These are phyloP conservation scores for Biscogniauxia marginata DNA, from an alignment of 2,329 filamentous ascomycete species.

Conservation along the genomic window DNA sequence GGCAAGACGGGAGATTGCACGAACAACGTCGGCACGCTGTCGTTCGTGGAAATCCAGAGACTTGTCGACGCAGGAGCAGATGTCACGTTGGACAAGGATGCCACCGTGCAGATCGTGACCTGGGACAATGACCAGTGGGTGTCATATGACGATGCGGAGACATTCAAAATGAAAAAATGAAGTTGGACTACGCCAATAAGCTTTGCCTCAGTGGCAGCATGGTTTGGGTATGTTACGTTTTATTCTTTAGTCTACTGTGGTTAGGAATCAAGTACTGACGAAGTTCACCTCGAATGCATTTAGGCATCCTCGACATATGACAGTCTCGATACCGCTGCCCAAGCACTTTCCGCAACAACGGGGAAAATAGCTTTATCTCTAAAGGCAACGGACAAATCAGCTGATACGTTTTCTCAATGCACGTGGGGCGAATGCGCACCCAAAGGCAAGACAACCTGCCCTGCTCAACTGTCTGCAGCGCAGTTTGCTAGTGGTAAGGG, in stretches of 20 bases:
- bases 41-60: no score
- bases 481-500: background rate
- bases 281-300: no score
- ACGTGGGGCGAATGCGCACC: background rate
- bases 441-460: background rate
- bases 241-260: no score
- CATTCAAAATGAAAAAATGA: no score
- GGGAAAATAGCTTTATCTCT: background rate
- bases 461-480: background rate
- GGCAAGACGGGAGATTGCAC: background rate
- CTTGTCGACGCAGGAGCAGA: no score
- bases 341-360: background rate
- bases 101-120: background rate
- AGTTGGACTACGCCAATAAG: no score
- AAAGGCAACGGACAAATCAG: slow-evolving; percentile 1
- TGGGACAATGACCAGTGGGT: slow-evolving; percentile 8
- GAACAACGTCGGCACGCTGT: no score
- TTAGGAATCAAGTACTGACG: no score
- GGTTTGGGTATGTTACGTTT: no score
- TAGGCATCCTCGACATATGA: background rate
- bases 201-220: no score
- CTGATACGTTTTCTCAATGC: background rate
- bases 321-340: background rate
- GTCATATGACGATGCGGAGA: slow-evolving; percentile 2
- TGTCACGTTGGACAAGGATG: background rate